Evolutionary conservation across 2,329 filamentous ascomycete genomes (phyloP), one percentile per base, ranked within the genome.

Genomic region (Amylocarpus encephaloides): DNA sequence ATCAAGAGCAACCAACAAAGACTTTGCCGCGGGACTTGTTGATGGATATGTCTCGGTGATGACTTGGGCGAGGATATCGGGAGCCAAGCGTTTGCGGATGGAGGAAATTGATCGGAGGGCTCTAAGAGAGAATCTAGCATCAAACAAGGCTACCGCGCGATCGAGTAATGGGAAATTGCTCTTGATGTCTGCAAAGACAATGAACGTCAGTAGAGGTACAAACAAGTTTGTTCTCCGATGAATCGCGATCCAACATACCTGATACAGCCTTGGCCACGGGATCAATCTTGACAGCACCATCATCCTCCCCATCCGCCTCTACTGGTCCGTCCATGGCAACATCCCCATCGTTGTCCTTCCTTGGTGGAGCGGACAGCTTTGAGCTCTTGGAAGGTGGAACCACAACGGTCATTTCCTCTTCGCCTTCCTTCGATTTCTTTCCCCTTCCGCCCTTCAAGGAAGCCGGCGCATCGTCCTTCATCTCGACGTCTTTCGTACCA

Each of bases 21-120:
- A 78, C 66, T 85, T 82, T 59, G 80, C 85, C 35, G 84, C 83
- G 49, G 78, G 70, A 43, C 71, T 72, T 43, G 73, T 74, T 19
- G 79, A 72, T 49, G 84, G 77, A 69, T 90, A 95, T 38, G 86
- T 90, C 63, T 94, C 85, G 61, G 82, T 81, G 64, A 95, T 86
- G 63, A 86, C 85, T 69, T 88, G 83, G 45, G 84, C 80, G 59
- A 96, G 76, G 60, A 95, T 83, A 61, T 92, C 87, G 51, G 87
- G 80, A 12, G 85, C 88, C 60, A 95, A 78, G 59, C 88, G 83
- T 77, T 97, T 97, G 68, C 93, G 89, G 68, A 97, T 84, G 49
- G 90, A 91, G 36, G 93, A 95, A 73, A 97, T 95, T 62, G 91
- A 95, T 64, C 93, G 86, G 57, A 98, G 80, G 55, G 93, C 93